Conservation (phyloP, 768 basidiomycete species). For the Baorangia bicolor region DNA sequence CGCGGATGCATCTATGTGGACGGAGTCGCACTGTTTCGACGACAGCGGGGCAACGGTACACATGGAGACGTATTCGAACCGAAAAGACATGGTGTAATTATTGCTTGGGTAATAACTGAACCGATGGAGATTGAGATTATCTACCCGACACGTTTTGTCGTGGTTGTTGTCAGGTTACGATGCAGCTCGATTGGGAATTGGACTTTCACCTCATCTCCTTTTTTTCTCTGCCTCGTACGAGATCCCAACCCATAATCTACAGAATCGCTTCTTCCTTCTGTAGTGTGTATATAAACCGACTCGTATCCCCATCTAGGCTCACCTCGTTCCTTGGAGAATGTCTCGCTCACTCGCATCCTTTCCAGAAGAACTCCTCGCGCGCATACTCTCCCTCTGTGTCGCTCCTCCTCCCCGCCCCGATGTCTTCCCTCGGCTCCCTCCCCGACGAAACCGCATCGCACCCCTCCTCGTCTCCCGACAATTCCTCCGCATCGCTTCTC, state of each 20-base stretch:
- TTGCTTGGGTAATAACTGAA: background rate
- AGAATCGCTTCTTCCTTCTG: too few relatives aligned
- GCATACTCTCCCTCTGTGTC: conserved; percentile 40
- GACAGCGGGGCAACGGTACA: background rate
- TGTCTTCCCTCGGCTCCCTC: conserved; percentile 11
- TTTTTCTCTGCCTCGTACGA: too few relatives aligned
- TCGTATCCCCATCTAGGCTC: background rate
- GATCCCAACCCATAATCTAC: too few relatives aligned
- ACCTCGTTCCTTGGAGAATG: conserved; percentile 3
- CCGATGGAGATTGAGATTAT: background rate
- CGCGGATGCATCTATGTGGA: background rate
- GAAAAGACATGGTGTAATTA: conserved; percentile 3
- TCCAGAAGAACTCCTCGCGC: conserved; percentile 46
- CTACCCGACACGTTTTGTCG: background rate
- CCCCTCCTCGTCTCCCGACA: conserved; percentile 51
- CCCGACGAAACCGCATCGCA: conserved; percentile 31
- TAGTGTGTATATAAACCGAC: conserved; percentile 10
- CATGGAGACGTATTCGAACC: background rate
- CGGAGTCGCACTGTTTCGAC: background rate
- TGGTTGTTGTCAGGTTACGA: conserved; percentile 1
- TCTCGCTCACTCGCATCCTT: conserved; percentile 28
- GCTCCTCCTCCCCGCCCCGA: conserved; percentile 27
- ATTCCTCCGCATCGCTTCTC: conserved; percentile 56
- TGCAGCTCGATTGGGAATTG: conserved; percentile 13
- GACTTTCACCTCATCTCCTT: background rate